Evolutionary conservation across 495 filamentous ascomycete species (phyloP).

Genomic region (Neurospora sp.): DNA sequence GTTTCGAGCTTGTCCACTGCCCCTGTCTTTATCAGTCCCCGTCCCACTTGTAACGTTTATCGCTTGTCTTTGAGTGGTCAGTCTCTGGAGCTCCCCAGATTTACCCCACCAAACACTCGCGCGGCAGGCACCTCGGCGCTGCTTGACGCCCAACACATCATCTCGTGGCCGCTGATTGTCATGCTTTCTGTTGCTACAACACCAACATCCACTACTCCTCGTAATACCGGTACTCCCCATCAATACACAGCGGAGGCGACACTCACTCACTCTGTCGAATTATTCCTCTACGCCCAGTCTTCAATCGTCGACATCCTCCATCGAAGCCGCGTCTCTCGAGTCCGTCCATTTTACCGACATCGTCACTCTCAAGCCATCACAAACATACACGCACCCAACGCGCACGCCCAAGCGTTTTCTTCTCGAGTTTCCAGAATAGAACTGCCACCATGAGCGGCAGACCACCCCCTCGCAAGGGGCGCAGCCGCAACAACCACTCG

Average conservation of each 20-base stretch:
- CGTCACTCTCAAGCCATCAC: background rate
- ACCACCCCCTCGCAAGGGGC: conserved; percentile 25
- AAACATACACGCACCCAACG: background rate
- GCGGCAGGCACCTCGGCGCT: background rate
- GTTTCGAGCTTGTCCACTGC: background rate
- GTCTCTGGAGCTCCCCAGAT: background rate
- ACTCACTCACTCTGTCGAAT: background rate
- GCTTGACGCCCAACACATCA: background rate
- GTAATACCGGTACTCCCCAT: background rate
- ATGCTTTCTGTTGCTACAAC: background rate
- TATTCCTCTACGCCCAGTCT: background rate
- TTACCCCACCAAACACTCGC: background rate
- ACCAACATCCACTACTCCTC: background rate
- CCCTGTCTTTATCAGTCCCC: background rate
- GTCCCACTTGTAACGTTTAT: background rate
- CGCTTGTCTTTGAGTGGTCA: background rate
- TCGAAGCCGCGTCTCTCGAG: background rate
- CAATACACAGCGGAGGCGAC: background rate
- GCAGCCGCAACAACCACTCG: conserved; percentile 25
- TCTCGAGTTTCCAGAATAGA: background rate
- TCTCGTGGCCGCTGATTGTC: background rate
- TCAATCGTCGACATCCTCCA: background rate
- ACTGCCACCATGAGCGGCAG: conserved; percentile 12
- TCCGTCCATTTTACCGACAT: background rate
- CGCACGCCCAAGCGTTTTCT: conserved; percentile 3